Evolutionary conservation across 2,329 filamentous ascomycete genomes (phyloP), one percentile per base, ranked within the genome.

Genomic region (Madurella fahalii): DNA sequence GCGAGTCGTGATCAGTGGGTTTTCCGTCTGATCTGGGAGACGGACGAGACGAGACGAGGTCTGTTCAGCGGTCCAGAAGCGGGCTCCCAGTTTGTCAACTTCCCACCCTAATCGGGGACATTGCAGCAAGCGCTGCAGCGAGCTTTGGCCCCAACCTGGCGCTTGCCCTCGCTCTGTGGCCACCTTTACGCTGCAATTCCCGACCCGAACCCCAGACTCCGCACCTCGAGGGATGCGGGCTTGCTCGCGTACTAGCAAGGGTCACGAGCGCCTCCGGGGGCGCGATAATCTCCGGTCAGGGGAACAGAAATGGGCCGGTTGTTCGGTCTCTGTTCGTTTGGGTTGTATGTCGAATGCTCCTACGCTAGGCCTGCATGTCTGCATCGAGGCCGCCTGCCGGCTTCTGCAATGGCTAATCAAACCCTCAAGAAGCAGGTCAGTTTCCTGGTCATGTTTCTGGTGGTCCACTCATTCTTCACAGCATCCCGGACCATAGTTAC

Each of bases 1-100:
- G 31, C 41, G 54, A 54, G 44, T 57, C 47, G 54, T 52, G 50
- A 52, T 54, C 25, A 25, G 25, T 44, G 48, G 40, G 48, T 39
- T 42, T 31, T 32, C 45, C 54, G 51, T 57, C 50, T 40, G 40
- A 55, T 40, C 40, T 45, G 44, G 37, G 13, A 51, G 20, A 40
- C 48, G 40, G 15, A 47, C 54, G 57, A 56, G 53, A 52, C 52
- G 49, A 53, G 42, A 51, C 39, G 42, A 34, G 53, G 48, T 46
- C 40, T 45, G 40, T 40, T 54, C 57, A 54, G 55, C 56, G 25
- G 17, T 20, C 37, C 18, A 47, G 34, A 37, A 37, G 34, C 34
- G 34, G 34, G 4, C 11, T 37, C 13, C 34, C 4, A 11, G 4
- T 37, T 15, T 37, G 34, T 15, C 34, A 37, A 37, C 4, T 37